Evolutionary conservation across 2,329 filamentous ascomycete genomes (phyloP).

Genomic region (Plenodomus tracheiphilus): DNA sequence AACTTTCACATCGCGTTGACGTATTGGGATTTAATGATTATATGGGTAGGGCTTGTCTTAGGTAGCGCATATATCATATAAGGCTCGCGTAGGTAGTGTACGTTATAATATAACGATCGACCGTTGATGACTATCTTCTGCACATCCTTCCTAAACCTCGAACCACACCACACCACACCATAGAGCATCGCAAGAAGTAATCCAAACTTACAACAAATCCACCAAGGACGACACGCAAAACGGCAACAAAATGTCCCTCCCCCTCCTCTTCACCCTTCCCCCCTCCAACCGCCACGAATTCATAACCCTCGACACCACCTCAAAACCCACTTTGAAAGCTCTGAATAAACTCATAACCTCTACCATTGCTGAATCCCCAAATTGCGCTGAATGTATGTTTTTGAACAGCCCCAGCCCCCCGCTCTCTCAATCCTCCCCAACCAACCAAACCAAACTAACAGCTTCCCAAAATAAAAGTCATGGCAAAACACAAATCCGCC

Average conservation of each 20-base stretch:
- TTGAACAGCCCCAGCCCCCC: constrained; percentile 5
- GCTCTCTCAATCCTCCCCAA: not conserved
- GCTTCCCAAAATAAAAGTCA: constrained; percentile 24
- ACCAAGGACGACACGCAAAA: too few species aligned
- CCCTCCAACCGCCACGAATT: constrained; percentile 40
- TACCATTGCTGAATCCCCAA: constrained; percentile 27
- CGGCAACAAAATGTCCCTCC: constrained; percentile 23
- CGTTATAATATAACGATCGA: too few species aligned
- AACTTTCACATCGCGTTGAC: not conserved
- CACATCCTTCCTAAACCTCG: too few species aligned
- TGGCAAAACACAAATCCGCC: constrained; percentile 36
- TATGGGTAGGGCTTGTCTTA: too few species aligned
- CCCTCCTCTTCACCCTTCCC: constrained; percentile 40
- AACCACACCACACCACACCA: too few species aligned
- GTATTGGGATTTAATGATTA: too few species aligned
- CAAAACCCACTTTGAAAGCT: constrained; percentile 27
- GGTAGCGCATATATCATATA: too few species aligned
- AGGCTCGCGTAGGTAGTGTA: too few species aligned
- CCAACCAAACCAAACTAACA: not conserved
- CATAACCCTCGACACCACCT: constrained; percentile 27
- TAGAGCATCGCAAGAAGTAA: too few species aligned
- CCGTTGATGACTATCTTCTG: too few species aligned
- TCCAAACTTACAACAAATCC: too few species aligned
- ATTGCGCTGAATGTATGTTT: constrained; percentile 41
- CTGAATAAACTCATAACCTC: constrained; percentile 37